Percentiles rank a stretch among this genome's conserved stretches.
phyloP scores from a whole-genome alignment of 2,329 filamentous ascomycete species.

The Metarhizium humberi region DNA sequence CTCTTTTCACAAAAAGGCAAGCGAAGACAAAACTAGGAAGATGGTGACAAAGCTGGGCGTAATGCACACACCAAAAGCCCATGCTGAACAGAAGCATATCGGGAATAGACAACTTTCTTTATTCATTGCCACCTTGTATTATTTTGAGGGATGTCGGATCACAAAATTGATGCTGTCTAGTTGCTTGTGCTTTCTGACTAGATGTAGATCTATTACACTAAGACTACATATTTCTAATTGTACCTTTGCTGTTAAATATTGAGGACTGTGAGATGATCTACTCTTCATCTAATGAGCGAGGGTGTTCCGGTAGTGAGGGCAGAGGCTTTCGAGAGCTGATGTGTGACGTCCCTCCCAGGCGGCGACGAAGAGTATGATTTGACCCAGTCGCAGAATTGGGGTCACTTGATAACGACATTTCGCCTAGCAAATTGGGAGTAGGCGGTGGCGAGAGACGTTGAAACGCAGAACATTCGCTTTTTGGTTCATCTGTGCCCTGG shows the following conservation, averaged over 20 bases:
- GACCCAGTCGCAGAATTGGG: slow-evolving; percentile 2
- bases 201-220: too few species aligned
- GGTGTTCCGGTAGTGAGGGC: slow-evolving; percentile 17
- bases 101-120: not conserved
- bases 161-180: too few species aligned
- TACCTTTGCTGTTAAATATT: not conserved
- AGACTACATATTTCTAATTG: not conserved
- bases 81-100: not conserved
- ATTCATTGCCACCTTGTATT: not conserved
- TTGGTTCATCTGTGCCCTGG: slow-evolving; percentile 7
- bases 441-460: slow-evolving; percentile 19
- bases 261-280: slow-evolving; percentile 8
- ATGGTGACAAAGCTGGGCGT: not conserved
- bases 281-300: slow-evolving; percentile 7
- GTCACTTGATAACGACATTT: slow-evolving; percentile 6
- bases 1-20: not conserved
- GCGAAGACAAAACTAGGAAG: not conserved
- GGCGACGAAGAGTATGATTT: not conserved
- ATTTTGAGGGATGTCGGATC: slow-evolving; percentile 5
- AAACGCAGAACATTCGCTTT: slow-evolving; percentile 8
- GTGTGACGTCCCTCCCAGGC: slow-evolving; percentile 4
- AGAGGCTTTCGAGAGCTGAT: slow-evolving; percentile 30
- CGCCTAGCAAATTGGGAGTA: slow-evolving; percentile 13
- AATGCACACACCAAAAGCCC: not conserved
- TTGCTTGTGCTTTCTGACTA: too few species aligned